These are phyloP conservation scores for Terana coerulea DNA, from an alignment of 768 basidiomycete genomes.

Conservation along the genomic window DNA sequence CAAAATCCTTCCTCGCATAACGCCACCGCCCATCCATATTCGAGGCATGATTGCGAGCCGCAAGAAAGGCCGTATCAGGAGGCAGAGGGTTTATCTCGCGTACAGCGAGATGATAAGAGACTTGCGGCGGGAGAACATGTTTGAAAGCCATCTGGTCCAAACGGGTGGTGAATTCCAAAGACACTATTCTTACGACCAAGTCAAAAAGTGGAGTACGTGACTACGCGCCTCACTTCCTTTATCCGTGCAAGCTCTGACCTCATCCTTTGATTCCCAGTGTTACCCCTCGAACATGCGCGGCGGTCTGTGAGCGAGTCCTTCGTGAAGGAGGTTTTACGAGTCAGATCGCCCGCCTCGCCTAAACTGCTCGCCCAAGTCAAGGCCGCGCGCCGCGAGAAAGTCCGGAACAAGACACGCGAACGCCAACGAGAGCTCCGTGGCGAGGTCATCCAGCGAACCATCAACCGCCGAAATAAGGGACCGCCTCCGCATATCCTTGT, in stretches of 20 bases:
- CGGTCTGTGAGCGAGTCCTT: neutral
- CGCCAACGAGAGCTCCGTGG: conserved; percentile 59
- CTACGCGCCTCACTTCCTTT: conserved; percentile 18
- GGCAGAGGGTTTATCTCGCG: conserved; percentile 25
- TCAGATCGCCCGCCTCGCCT: conserved; percentile 39
- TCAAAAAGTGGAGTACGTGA: conserved; percentile 2
- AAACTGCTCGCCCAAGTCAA: conserved; percentile 46
- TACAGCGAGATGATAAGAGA: conserved; percentile 30
- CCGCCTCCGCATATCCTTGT: conserved; percentile 62
- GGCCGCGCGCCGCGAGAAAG: conserved; percentile 55
- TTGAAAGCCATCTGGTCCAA: too few species aligned
- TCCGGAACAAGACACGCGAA: conserved; percentile 64
- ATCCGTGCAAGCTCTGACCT: neutral
- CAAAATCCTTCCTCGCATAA: conserved; percentile 72
- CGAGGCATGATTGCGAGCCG: conserved; percentile 63
- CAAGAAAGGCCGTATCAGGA: conserved; percentile 41
- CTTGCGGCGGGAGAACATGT: conserved; percentile 36
- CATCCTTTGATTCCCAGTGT: neutral
- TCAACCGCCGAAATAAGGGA: conserved; percentile 44
- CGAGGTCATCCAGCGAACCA: conserved; percentile 48
- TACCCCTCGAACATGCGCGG: neutral
- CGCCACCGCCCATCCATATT: conserved; percentile 73
- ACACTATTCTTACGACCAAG: too few species aligned
- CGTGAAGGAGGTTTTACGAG: conserved; percentile 40
- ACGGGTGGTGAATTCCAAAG: too few species aligned